phyloP scores from a whole-genome alignment of 768 basidiomycete genomes.

The Cystobasidium onofrii region DNA sequence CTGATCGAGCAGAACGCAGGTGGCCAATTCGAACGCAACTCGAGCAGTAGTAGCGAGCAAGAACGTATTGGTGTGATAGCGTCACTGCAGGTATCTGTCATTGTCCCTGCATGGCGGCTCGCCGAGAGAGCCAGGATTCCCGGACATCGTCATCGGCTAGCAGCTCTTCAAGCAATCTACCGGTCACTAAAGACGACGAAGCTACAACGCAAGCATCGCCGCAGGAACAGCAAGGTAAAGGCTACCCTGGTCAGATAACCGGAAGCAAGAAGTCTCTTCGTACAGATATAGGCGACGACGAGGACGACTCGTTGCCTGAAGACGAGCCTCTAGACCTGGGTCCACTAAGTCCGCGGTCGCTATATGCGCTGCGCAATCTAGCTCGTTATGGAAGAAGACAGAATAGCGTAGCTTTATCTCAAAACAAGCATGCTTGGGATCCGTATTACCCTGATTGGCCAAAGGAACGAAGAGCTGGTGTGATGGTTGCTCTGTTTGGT shows the following conservation, averaged over 20 bases:
- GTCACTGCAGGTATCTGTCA: too few species aligned
- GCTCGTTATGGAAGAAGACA: conserved; percentile 11
- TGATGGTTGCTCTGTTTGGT: conserved; percentile 27
- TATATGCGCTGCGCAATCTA: conserved; percentile 17
- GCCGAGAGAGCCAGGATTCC: not conserved
- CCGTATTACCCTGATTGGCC: conserved; percentile 19
- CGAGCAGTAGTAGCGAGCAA: too few species aligned
- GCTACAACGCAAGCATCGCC: not conserved
- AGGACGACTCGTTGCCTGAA: conserved; percentile 3
- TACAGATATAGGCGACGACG: conserved; percentile 4
- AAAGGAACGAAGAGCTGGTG: conserved; percentile 8
- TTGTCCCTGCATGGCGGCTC: not conserved
- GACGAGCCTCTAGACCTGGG: conserved; percentile 15
- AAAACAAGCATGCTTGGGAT: not conserved
- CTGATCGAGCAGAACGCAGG: too few species aligned
- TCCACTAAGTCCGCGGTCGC: conserved; percentile 23
- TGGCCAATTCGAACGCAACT: too few species aligned
- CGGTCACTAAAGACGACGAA: not conserved
- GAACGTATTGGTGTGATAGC: too few species aligned
- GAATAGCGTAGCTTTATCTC: not conserved
- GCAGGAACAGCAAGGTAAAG: not conserved
- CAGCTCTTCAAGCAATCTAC: not conserved
- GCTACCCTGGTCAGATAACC: not conserved
- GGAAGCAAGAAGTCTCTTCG: not conserved
- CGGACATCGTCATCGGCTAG: not conserved